Percentiles rank a stretch among this genome's conserved stretches.
Conservation (phyloP, 345 rosid genomes). For the Moringa oleifera region DNA sequence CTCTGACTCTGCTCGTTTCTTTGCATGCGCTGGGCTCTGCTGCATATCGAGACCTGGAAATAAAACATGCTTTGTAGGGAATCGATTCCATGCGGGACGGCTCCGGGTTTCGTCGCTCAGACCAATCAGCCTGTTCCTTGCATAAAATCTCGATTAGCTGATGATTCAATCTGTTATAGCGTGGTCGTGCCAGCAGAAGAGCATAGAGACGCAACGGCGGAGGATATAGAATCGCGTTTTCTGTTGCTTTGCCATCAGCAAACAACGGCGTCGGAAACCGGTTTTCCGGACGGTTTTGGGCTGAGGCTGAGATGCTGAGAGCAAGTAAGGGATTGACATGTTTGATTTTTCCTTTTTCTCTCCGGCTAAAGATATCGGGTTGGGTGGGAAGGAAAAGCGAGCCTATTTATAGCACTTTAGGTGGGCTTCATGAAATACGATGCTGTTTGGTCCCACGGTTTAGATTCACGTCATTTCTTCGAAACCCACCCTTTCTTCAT, state of each 20-base stretch:
- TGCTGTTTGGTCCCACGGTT: neutral
- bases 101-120: neutral
- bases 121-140: neutral
- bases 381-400: neutral
- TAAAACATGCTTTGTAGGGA: too few relatives aligned
- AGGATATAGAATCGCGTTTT: constrained; percentile 74
- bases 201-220: constrained; percentile 76
- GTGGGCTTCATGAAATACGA: neutral
- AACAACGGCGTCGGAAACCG: constrained; percentile 40
- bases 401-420: neutral
- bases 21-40: too few relatives aligned
- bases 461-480: neutral
- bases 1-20: too few relatives aligned
- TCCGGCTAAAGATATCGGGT: too few relatives aligned
- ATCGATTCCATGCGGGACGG: neutral
- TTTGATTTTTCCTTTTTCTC: too few relatives aligned
- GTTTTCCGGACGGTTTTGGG: constrained; percentile 24
- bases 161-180: constrained; percentile 26
- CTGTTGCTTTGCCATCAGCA: constrained; percentile 65
- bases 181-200: constrained; percentile 74
- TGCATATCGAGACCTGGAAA: too few relatives aligned
- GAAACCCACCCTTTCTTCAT: neutral
- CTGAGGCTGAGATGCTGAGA: constrained; percentile 13
- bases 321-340: constrained; percentile 31
- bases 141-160: neutral